Evolutionary conservation across 106 monocot genomes (phyloP).

Genomic region (Amphibolis antarctica): DNA sequence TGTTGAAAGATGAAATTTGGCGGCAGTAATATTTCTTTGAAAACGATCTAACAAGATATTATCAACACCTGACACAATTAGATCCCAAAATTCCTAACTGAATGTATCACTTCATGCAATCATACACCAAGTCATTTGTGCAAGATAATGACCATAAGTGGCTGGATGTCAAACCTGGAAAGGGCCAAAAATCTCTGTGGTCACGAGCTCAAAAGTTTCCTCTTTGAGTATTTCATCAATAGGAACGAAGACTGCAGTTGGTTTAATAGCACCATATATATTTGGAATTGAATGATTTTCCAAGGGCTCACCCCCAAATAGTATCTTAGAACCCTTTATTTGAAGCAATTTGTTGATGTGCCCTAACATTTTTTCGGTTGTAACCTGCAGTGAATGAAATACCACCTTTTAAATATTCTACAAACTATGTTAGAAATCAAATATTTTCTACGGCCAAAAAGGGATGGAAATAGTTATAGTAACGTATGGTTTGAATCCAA

Average conservation of each 20-base stretch:
- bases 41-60: too few species aligned
- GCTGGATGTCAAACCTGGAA: constrained; percentile 58
- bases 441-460: too few species aligned
- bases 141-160: too few species aligned
- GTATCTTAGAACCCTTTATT: constrained; percentile 82
- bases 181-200: constrained; percentile 91
- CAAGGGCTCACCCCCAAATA: constrained; percentile 78
- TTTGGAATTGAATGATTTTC: constrained; percentile 83
- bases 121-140: too few species aligned
- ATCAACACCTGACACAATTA: too few species aligned
- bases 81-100: too few species aligned
- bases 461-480: too few species aligned
- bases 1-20: too few species aligned
- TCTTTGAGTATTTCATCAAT: constrained; percentile 62
- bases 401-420: background rate
- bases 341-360: constrained; percentile 65
- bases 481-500: too few species aligned
- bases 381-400: constrained; percentile 50
- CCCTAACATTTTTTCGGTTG: constrained; percentile 73
- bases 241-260: constrained; percentile 90
- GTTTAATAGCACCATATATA: constrained; percentile 82
- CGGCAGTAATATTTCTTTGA: too few species aligned
- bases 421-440: background rate
- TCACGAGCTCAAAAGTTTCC: constrained; percentile 67
- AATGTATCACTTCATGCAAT: too few species aligned